Percentiles rank a stretch among this genome's conserved stretches.
phyloP scores from a whole-genome alignment of 2,329 filamentous ascomycete species.

The Sclerotinia nivalis region DNA sequence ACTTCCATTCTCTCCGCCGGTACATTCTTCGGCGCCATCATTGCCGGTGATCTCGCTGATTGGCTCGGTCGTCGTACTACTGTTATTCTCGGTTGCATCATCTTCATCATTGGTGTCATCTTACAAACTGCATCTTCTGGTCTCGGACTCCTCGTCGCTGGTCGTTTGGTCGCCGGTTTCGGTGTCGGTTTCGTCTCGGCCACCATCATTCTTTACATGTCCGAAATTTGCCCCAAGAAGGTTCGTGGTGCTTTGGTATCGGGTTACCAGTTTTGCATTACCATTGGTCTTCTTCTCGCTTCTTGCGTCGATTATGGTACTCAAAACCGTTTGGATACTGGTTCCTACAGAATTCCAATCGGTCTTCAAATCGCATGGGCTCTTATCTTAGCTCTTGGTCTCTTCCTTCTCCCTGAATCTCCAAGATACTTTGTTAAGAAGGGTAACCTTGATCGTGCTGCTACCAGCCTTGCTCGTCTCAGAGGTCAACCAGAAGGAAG shows the following conservation, averaged over 20 bases:
- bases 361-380: constrained; percentile 80
- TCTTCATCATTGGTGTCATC: constrained; percentile 66
- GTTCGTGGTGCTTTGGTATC: constrained; percentile 79
- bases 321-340: constrained; percentile 59
- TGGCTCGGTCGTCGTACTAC: constrained; percentile 70
- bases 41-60: constrained; percentile 77
- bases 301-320: constrained; percentile 73
- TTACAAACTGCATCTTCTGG: constrained; percentile 64
- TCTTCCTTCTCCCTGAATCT: constrained; percentile 79
- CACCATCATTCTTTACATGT: constrained; percentile 82
- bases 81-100: constrained; percentile 60
- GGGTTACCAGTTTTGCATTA: constrained; percentile 82
- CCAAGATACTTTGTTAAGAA: constrained; percentile 84
- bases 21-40: constrained; percentile 78
- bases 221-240: constrained; percentile 59
- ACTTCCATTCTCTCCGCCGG: constrained; percentile 70
- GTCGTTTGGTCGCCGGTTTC: constrained; percentile 73
- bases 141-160: constrained; percentile 49
- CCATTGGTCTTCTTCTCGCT: constrained; percentile 74
- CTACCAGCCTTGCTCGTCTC: constrained; percentile 62
- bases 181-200: constrained; percentile 81
- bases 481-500: constrained; percentile 74
- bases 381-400: constrained; percentile 68
- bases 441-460: constrained; percentile 66
- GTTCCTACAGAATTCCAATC: constrained; percentile 79